Conservation (phyloP, 1,284 basidiomycete species). For the Ustilago trichophora region DNA sequence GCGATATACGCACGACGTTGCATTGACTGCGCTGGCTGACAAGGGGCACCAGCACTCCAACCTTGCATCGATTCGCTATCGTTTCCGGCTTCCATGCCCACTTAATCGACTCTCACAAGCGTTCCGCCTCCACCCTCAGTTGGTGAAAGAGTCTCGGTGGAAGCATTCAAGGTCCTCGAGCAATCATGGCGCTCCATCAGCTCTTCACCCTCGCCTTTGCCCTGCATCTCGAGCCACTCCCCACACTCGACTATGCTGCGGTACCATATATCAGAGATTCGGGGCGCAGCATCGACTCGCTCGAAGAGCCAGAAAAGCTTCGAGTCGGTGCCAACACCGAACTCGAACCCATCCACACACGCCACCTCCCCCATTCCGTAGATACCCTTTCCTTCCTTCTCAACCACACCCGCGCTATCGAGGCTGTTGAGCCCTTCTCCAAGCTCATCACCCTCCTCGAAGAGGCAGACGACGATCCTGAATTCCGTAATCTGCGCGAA, state of each 20-base stretch:
- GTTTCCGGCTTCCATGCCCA: too few relatives aligned
- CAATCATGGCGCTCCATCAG: constrained; percentile 44
- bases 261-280: constrained; percentile 24
- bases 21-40: too few relatives aligned
- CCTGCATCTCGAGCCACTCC: constrained; percentile 55
- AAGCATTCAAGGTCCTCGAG: background rate
- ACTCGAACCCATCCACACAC: constrained; percentile 40
- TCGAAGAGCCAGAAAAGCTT: constrained; percentile 27
- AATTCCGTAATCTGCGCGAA: constrained; percentile 52
- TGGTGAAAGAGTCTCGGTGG: too few relatives aligned
- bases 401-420: constrained; percentile 39
- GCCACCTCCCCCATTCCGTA: constrained; percentile 43
- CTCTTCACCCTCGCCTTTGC: constrained; percentile 62
- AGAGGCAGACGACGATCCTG: constrained; percentile 54
- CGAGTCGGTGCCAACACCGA: constrained; percentile 44
- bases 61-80: too few relatives aligned
- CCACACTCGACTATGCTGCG: constrained; percentile 46
- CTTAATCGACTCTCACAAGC: too few relatives aligned
- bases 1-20: too few relatives aligned
- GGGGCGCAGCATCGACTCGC: constrained; percentile 17
- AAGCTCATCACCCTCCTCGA: constrained; percentile 53
- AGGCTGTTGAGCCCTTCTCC: constrained; percentile 45
- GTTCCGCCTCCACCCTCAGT: too few relatives aligned
- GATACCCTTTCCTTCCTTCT: constrained; percentile 47
- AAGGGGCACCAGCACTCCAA: too few relatives aligned